Conservation (phyloP, 345 rosid species). For the Diplotaxis tenuifolia region DNA sequence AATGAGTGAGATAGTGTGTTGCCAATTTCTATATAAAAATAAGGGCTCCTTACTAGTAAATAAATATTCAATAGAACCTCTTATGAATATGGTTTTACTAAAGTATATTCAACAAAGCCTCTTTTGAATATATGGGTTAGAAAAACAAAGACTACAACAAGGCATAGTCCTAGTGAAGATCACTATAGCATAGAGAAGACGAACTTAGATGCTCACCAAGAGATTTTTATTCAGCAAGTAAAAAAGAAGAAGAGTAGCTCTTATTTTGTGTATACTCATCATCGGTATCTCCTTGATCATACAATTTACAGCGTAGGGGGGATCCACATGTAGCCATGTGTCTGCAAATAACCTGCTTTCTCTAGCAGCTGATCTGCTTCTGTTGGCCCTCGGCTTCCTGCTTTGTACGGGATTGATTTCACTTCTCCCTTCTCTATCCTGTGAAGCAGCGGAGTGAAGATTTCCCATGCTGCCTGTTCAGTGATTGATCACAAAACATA, state of each 20-base stretch:
- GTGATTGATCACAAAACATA: constrained; percentile 29
- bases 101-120: not conserved
- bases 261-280: constrained; percentile 7
- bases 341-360: constrained; percentile 82
- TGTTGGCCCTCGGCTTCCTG: constrained; percentile 89
- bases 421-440: constrained; percentile 71
- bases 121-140: not conserved
- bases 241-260: not conserved
- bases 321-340: constrained; percentile 96
- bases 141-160: not conserved
- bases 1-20: no score
- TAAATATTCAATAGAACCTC: no score
- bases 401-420: constrained; percentile 60
- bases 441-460: constrained; percentile 94
- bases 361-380: constrained; percentile 83
- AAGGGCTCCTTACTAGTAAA: no score
- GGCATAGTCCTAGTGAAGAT: no score
- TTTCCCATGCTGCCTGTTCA: constrained; percentile 92
- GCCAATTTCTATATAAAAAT: no score
- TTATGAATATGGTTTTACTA: not conserved
- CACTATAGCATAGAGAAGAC: no score
- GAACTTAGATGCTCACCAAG: not conserved
- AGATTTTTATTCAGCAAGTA: constrained; percentile 20
- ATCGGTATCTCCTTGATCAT: not conserved
- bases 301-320: constrained; percentile 75